Evolutionary conservation across 225 moss, liverwort and hornwort species (phyloP), one percentile per base, ranked within the genome.

Genomic region (Neckera pumila): DNA sequence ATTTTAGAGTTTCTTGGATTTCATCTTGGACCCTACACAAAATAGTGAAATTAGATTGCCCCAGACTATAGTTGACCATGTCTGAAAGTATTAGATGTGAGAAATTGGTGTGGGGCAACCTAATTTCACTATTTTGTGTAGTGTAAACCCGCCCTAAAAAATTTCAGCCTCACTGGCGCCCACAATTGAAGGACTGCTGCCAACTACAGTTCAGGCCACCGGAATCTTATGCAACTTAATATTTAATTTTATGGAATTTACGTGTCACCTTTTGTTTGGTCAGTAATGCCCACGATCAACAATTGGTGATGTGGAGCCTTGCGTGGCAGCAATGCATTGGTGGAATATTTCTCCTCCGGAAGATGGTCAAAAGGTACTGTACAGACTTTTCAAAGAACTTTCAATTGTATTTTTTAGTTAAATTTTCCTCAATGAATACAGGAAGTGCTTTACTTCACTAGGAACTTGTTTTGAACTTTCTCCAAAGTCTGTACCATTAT

Each of bases 281-380:
- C 4, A 3, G 6, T 1, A 10, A 7, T 2, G 7, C 6, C 6
- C 10, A 0, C 1, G 7, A 34, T 84, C 87, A 80, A 64, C 56
- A 40, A 34, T 12, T 3, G 21, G 49, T 86, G 77, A 10, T 34
- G 31, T 61, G 53, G 5, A 67, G 51, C 15, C 17, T 40, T 28
- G 36, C 0, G 67, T 89, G 89, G 86, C 82, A 82, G 34, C 51
- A 59, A n/a, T 16, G 31, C 86, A 89, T 76, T 86, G 76, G 76
- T 40, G 49, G 10, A 15, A 11, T 26, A 20, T 6, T 20, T 31
- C 58, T 38, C 14, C 81, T 9, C 54, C 25, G 15, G 58, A 49
- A 22, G 8, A 15, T 51, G 43, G 49, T 60, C 42, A 51, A 67
- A 84, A 53, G 43, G 45, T 22, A 0, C 38, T 11, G 47, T 7